Evolutionary conservation across 2,329 filamentous ascomycete genomes (phyloP).

Genomic region (Tolypocladium capitatum): DNA sequence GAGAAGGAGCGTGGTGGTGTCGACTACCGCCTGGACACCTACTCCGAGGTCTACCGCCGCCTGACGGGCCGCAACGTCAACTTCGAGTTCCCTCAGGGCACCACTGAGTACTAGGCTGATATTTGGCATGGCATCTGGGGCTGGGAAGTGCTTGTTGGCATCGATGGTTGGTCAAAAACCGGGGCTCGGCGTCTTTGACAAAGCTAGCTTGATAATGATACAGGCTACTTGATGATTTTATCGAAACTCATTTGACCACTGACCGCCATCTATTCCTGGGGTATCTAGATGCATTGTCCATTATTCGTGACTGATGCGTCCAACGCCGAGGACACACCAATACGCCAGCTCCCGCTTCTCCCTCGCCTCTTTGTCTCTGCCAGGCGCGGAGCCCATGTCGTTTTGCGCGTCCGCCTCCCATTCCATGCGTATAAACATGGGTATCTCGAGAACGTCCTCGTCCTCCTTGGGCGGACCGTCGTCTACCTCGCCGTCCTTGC

Average conservation of each 20-base stretch:
- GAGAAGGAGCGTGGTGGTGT: constrained; percentile 99
- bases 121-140: constrained; percentile 4
- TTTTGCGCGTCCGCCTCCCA: constrained; percentile 65
- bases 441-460: constrained; percentile 68
- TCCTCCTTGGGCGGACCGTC: constrained; percentile 39
- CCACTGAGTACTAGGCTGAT: constrained; percentile 62
- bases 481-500: constrained; percentile 25
- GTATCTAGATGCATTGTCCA: constrained; percentile 24
- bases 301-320: constrained; percentile 51
- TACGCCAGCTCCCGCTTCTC: constrained; percentile 85
- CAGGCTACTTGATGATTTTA: constrained; percentile 27
- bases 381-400: constrained; percentile 43
- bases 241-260: constrained; percentile 13
- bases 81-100: constrained; percentile 95
- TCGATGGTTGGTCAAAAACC: constrained; percentile 25
- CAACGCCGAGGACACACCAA: constrained; percentile 87
- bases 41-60: constrained; percentile 98
- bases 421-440: constrained; percentile 83
- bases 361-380: constrained; percentile 46
- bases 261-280: constrained; percentile 15
- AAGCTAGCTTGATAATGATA: constrained; percentile 35
- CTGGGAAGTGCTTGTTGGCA: constrained; percentile 20
- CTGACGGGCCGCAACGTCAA: constrained; percentile 91
- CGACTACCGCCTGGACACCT: constrained; percentile 98
- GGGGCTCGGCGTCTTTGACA: constrained; percentile 36